Evolutionary conservation across 345 rosid species (phyloP), one percentile per base, ranked within the genome.

Genomic region (Lepidium aucheri): DNA sequence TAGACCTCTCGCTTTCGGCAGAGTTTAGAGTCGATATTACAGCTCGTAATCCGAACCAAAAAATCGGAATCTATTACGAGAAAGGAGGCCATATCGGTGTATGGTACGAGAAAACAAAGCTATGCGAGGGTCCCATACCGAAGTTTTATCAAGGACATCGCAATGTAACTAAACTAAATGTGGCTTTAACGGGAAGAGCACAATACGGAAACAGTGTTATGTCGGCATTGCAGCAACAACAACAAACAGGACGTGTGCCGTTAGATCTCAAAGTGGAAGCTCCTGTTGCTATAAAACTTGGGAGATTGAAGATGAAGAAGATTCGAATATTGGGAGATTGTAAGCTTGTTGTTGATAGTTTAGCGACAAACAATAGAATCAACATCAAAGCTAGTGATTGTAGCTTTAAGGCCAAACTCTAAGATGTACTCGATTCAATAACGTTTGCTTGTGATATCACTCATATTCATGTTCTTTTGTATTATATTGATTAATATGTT

Each of bases 101-200:
- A 6, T 89, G 91, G 98, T 85, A 87, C 70, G 46, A 61, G 7
- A 75, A 77, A 35, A 73, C 83, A n/a, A 74, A 72, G 77, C 86
- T 92, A 0, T 89, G 98, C 28, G 74, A 77, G 61, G 98, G 98
- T 9, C 65, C 86, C 3, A 65, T 92, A 49, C 96, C 98, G 1
- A 82, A 22, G 72, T 89, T 92, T 85, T 86, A 89, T 71, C 96
- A 92, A 63, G 93, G 96, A 11, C 86, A 89, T 67, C 79, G 41
- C 32, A 92, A 92, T 60, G 74, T 82, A 35, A 92, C 95, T 6
- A 86, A 81, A 63, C 78, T 92, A 4, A 79, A 82, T 14, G 84
- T 92, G 35, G 71, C 54, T 28, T 57, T 92, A 43, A 81, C 76
- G 0, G 97, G 98, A 24, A 80, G 80, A 40, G 63, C 75, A 1